Conservation (phyloP, 2,329 filamentous ascomycete genomes). For the Colletotrichum costaricense region DNA sequence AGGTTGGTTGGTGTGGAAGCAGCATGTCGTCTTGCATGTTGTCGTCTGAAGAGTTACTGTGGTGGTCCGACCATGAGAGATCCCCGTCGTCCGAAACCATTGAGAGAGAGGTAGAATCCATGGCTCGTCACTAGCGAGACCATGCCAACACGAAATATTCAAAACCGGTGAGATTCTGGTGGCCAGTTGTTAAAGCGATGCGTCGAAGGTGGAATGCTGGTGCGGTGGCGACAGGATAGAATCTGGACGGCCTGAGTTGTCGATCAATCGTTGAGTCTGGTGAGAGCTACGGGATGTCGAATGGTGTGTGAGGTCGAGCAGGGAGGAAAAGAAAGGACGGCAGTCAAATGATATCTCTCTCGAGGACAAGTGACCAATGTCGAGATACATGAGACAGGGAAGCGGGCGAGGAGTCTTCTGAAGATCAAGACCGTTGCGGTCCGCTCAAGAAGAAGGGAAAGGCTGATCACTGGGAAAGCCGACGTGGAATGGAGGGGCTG, state of each 20-base stretch:
- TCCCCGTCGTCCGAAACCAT: slow-evolving; percentile 55
- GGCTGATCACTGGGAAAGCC: slow-evolving; percentile 24
- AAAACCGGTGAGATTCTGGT: slow-evolving; percentile 6
- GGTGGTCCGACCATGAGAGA: slow-evolving; percentile 58
- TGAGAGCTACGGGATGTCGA: slow-evolving; percentile 1
- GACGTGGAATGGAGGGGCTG: slow-evolving; percentile 33
- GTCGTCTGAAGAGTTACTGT: slow-evolving; percentile 58
- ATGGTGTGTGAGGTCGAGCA: slow-evolving; percentile 12
- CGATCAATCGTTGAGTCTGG: slow-evolving; percentile 29
- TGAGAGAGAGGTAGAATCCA: slow-evolving; percentile 56
- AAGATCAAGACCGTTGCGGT: slow-evolving; percentile 21
- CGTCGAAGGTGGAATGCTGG: neutral
- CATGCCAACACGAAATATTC: slow-evolving; percentile 48
- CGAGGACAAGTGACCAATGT: neutral
- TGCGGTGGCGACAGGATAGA: neutral
- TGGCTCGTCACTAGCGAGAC: slow-evolving; percentile 56
- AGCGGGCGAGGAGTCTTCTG: neutral
- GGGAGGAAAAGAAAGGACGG: neutral
- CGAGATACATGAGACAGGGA: neutral
- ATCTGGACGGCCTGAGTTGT: neutral
- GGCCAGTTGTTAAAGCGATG: neutral
- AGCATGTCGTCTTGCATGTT: slow-evolving; percentile 41
- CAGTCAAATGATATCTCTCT: neutral
- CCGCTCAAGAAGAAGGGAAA: slow-evolving; percentile 30
- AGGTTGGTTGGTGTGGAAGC: slow-evolving; percentile 50